These are phyloP conservation scores for Geotrichum reessii DNA, from an alignment of 1,139 yeast genomes.

Conservation along the genomic window DNA sequence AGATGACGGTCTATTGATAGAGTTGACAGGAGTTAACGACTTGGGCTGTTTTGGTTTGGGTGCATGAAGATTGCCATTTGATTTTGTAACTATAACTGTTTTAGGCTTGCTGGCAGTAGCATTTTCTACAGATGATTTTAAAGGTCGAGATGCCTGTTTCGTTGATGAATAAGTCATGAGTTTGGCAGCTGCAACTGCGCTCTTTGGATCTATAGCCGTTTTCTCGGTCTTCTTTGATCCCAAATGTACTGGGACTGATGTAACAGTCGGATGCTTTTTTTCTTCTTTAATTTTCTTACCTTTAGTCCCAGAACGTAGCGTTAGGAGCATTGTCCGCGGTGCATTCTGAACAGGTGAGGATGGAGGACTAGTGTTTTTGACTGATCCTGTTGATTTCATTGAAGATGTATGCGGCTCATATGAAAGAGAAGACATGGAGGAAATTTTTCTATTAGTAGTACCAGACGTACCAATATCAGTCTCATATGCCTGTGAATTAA, in stretches of 20 bases:
- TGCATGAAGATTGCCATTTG: not conserved
- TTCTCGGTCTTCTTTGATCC: not conserved
- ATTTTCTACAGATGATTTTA: not conserved
- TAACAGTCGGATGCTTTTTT: constrained; percentile 1
- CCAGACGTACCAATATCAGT: not conserved
- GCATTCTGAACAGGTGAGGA: not conserved
- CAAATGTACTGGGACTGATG: not conserved
- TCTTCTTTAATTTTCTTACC: constrained; percentile 8
- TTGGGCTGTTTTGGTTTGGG: constrained; percentile 4
- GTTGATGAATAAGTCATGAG: not conserved
- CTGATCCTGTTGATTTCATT: not conserved
- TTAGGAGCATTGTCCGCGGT: constrained; percentile 11
- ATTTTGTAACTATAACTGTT: not conserved
- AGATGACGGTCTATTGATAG: constrained; percentile 4
- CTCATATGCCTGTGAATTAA: not conserved
- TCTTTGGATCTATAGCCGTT: not conserved
- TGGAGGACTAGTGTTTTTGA: not conserved
- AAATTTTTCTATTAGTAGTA: not conserved
- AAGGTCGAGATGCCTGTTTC: not conserved
- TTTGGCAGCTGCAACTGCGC: constrained; percentile 4
- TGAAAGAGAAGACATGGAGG: not conserved
- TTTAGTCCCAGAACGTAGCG: constrained; percentile 11
- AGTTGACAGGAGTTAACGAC: not conserved
- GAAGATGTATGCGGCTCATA: not conserved
- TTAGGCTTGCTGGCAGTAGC: not conserved